These are phyloP conservation scores for Eucalyptus tenuipes DNA, from an alignment of 345 rosid genomes.

Conservation along the genomic window DNA sequence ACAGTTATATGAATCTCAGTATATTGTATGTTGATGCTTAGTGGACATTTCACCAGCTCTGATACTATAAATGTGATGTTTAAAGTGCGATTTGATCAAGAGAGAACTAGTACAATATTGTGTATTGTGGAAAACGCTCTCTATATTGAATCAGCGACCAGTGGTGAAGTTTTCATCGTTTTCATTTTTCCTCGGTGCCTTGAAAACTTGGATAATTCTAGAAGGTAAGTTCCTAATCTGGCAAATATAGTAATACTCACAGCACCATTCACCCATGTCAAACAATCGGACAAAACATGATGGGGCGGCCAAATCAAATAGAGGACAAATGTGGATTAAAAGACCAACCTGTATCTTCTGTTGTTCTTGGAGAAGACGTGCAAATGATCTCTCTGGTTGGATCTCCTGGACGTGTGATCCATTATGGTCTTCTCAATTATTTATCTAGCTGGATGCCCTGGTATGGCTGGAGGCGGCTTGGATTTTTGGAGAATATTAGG, in stretches of 20 bases:
- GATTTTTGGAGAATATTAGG: not conserved
- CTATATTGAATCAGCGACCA: not conserved
- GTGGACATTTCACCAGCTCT: not conserved
- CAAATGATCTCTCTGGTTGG: not conserved
- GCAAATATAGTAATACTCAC: not conserved
- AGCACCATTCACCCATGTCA: not conserved
- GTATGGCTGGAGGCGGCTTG: not conserved
- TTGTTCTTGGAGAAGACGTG: not conserved
- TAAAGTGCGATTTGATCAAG: not conserved
- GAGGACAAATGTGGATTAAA: not conserved
- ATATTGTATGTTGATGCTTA: not conserved
- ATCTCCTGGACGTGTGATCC: not conserved
- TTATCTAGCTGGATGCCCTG: not conserved
- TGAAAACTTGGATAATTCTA: not conserved
- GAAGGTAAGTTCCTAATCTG: not conserved
- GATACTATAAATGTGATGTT: not conserved
- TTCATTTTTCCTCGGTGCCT: not conserved
- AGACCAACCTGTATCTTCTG: not conserved
- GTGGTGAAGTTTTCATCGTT: not conserved
- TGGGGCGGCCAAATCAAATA: not conserved
- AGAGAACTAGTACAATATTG: not conserved
- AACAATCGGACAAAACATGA: not conserved
- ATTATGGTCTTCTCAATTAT: not conserved
- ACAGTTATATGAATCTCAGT: not conserved
- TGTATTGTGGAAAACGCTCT: not conserved